These are phyloP conservation scores for Picea sitchensis DNA, from an alignment of 75 land plant species.

Conservation along the genomic window DNA sequence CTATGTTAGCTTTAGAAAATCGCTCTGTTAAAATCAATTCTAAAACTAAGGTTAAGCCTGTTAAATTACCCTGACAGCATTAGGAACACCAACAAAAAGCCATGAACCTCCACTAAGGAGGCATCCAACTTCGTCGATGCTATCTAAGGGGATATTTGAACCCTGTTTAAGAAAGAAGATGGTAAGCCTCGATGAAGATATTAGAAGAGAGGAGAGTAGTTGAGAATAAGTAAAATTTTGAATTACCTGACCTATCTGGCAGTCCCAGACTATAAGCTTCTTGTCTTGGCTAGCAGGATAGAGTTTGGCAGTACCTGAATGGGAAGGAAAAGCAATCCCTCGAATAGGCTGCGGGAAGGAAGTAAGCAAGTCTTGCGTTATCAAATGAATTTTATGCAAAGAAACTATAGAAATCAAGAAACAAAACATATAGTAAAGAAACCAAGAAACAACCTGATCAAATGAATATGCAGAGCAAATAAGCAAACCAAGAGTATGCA, in stretches of 20 bases:
- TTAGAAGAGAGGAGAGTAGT: background rate
- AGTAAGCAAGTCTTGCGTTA: too few relatives aligned
- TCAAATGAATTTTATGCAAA: too few relatives aligned
- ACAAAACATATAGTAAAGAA: background rate
- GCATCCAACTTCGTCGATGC: constrained; percentile 56
- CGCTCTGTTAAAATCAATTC: background rate
- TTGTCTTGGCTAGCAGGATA: constrained; percentile 87
- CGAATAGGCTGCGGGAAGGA: constrained; percentile 47
- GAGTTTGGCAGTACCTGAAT: constrained; percentile 58
- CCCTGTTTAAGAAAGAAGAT: constrained; percentile 27
- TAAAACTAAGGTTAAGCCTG: too few relatives aligned
- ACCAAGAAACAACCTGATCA: too few relatives aligned
- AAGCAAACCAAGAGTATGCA: too few relatives aligned
- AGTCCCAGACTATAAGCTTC: constrained; percentile 84
- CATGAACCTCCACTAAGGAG: constrained; percentile 69
- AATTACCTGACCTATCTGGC: constrained; percentile 77
- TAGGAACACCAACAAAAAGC: constrained; percentile 77
- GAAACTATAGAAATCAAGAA: background rate
- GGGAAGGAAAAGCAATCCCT: constrained; percentile 75
- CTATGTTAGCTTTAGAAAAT: background rate
- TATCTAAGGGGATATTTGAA: constrained; percentile 31
- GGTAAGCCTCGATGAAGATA: background rate
- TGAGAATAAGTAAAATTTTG: background rate
- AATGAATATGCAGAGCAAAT: too few relatives aligned
- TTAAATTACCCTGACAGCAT: constrained; percentile 59